Conservation (phyloP, 73 alveolate species). For the Durusdinium trenchii region DNA sequence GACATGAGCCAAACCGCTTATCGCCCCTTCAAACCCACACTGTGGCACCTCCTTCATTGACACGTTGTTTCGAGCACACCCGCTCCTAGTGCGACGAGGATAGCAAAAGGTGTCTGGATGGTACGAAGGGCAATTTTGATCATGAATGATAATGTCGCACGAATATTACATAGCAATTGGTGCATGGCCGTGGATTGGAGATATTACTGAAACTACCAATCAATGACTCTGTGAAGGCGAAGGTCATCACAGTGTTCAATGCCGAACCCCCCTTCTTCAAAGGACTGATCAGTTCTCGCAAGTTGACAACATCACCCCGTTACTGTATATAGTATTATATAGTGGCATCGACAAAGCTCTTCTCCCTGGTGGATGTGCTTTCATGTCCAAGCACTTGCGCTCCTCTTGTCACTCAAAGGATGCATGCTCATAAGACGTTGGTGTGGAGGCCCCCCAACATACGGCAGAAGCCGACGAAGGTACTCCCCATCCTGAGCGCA, state of each 20-base stretch:
- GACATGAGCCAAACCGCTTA: too few relatives aligned
- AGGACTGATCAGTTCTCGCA: neutral
- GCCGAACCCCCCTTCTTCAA: neutral
- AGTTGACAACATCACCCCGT: neutral
- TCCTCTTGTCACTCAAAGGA: slow-evolving; percentile 69
- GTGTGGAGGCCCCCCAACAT: slow-evolving; percentile 87
- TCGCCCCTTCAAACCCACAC: too few relatives aligned
- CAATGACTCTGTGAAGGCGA: neutral
- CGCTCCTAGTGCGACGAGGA: slow-evolving; percentile 12
- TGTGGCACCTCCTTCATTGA: slow-evolving; percentile 64
- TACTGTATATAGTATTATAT: too few relatives aligned
- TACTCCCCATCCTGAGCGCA: slow-evolving; percentile 54
- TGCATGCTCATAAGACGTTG: slow-evolving; percentile 91
- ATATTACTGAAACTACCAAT: neutral
- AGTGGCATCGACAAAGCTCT: too few relatives aligned
- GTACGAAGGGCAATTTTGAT: too few relatives aligned
- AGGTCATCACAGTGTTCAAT: neutral
- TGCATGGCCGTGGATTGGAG: neutral
- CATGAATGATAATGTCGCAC: neutral
- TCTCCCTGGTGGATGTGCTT: too few relatives aligned
- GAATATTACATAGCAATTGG: neutral
- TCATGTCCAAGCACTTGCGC: neutral
- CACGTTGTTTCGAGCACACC: slow-evolving; percentile 46
- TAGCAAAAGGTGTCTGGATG: neutral
- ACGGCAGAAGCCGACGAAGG: slow-evolving; percentile 65